Evolutionary conservation across 179 eudicot species (phyloP).

Genomic region (Sideroxylon spinosum): DNA sequence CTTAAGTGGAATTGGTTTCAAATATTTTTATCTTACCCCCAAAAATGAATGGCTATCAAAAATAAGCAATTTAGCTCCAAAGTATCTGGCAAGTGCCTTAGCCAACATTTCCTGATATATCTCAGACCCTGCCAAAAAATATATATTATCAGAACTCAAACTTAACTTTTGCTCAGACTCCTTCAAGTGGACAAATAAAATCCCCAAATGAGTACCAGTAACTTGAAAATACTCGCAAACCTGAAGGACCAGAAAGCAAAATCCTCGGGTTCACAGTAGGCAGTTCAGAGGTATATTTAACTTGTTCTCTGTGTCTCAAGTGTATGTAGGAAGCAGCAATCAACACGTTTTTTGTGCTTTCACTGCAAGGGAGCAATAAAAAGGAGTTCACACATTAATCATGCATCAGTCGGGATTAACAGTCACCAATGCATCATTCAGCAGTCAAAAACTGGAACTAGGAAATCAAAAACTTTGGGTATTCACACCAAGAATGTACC

Average conservation of each 20-base stretch:
- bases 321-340: conserved; percentile 86
- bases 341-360: conserved; percentile 79
- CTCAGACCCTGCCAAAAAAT: conserved; percentile 66
- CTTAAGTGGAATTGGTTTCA: neutral
- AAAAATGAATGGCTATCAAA: conserved; percentile 78
- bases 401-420: neutral
- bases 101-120: conserved; percentile 93
- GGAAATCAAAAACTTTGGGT: neutral
- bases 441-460: conserved; percentile 2
- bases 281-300: conserved; percentile 74
- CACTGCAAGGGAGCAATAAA: conserved; percentile 47
- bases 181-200: neutral
- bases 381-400: neutral
- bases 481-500: conserved; percentile 1
- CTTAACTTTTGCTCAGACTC: neutral
- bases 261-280: conserved; percentile 82
- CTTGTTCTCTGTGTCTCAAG: conserved; percentile 74
- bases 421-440: neutral
- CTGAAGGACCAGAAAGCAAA: conserved; percentile 96
- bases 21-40: conserved; percentile 57
- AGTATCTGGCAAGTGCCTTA: conserved; percentile 80
- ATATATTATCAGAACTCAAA: conserved; percentile 4
- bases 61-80: conserved; percentile 85
- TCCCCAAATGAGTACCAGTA: neutral
- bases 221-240: conserved; percentile 29